phyloP scores from a whole-genome alignment of 2,329 filamentous ascomycete species.

The Bipolaris bicolor region DNA sequence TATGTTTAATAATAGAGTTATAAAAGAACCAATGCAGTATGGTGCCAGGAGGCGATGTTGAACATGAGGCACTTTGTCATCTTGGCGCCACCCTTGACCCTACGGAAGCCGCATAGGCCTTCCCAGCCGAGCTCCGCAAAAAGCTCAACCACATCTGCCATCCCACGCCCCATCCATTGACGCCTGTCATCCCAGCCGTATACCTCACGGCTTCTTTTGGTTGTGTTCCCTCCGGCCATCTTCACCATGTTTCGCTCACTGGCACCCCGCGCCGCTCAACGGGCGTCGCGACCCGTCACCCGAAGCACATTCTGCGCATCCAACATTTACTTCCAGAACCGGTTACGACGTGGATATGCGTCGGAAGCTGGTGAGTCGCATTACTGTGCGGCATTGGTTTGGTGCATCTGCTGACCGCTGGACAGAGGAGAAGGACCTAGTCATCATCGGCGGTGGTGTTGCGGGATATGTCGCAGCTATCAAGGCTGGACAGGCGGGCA shows the following conservation, averaged over 20 bases:
- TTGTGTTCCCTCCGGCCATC: conserved; percentile 27
- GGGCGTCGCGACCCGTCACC: conserved; percentile 47
- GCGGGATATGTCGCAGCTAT: conserved; percentile 98
- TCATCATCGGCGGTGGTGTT: conserved; percentile 97
- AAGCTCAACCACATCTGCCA: conserved; percentile 46
- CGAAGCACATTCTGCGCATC: conserved; percentile 49
- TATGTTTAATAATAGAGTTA: conserved; percentile 9
- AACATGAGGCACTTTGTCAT: conserved; percentile 18
- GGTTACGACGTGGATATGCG: conserved; percentile 63
- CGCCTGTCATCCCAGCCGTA: conserved; percentile 39
- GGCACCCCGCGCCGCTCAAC: conserved; percentile 57
- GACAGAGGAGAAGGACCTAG: conserved; percentile 89
- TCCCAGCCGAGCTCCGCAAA: conserved; percentile 38
- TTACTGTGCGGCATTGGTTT: conserved; percentile 23
- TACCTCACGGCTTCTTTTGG: conserved; percentile 39
- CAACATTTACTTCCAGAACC: conserved; percentile 56
- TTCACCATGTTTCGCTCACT: conserved; percentile 60
- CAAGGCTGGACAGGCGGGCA: conserved; percentile 95
- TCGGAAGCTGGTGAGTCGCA: conserved; percentile 57
- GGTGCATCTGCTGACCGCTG: conserved; percentile 42
- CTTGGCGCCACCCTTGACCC: conserved; percentile 31
- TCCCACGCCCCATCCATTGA: conserved; percentile 48
- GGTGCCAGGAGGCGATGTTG: conserved; percentile 8
- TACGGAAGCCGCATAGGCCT: conserved; percentile 26
- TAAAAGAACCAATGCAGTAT: not conserved